Conservation (phyloP, 768 basidiomycete genomes). For the Mycena rebaudengoi region DNA sequence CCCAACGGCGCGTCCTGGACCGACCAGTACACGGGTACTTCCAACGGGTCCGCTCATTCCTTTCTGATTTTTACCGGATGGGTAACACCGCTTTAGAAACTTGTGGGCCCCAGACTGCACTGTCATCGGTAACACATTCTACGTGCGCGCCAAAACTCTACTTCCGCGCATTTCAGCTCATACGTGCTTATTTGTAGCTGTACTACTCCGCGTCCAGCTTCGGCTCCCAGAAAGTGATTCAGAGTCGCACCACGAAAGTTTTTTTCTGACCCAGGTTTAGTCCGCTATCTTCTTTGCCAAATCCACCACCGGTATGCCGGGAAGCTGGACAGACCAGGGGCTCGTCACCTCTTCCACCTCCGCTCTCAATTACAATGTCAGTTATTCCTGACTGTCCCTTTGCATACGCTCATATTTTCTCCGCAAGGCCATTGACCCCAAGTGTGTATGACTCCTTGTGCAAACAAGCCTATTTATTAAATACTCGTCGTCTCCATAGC, state of each 20-base stretch:
- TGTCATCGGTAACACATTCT: constrained; percentile 30
- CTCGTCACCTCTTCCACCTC: constrained; percentile 53
- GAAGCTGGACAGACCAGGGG: constrained; percentile 55
- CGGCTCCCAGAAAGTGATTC: constrained; percentile 60
- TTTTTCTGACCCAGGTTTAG: constrained; percentile 29
- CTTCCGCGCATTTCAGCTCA: constrained; percentile 26
- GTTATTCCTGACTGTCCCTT: constrained; percentile 31
- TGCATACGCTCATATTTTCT: constrained; percentile 20
- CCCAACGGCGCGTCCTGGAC: constrained; percentile 62
- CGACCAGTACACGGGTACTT: constrained; percentile 55
- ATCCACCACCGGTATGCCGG: constrained; percentile 56
- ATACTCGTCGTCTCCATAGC: background rate
- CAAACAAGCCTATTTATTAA: constrained; percentile 41
- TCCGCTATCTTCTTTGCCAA: constrained; percentile 64
- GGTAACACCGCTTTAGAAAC: constrained; percentile 4
- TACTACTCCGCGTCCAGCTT: constrained; percentile 65
- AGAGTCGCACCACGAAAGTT: background rate
- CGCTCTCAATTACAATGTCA: constrained; percentile 48
- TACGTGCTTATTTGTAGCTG: constrained; percentile 45
- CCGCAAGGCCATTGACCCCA: constrained; percentile 60
- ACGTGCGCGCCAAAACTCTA: constrained; percentile 33
- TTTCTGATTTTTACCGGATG: too few species aligned
- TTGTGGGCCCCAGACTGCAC: constrained; percentile 45
- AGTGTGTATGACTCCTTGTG: constrained; percentile 46
- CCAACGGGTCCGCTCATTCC: too few species aligned